phyloP scores from a whole-genome alignment of 768 basidiomycete species.

The Podaxis carcinomalis region DNA sequence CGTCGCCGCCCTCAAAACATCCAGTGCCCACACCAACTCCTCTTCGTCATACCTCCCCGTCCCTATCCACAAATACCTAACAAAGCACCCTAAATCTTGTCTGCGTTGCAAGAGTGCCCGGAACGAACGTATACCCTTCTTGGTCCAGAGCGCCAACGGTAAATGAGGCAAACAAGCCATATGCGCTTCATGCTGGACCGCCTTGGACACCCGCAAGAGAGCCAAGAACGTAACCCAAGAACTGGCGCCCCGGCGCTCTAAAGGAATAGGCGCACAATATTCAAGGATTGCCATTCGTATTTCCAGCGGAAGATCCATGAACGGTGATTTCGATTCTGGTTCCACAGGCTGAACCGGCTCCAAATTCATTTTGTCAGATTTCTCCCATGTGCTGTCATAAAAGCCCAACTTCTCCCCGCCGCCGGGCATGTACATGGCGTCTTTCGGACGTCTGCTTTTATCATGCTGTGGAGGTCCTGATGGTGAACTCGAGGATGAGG shows the following conservation, averaged over 20 bases:
- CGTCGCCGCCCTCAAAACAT: neutral
- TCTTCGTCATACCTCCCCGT: slow-evolving; percentile 8
- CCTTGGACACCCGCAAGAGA: slow-evolving; percentile 29
- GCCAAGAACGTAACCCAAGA: slow-evolving; percentile 25
- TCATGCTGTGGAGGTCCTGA: neutral
- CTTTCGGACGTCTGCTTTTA: neutral
- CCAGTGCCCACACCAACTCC: slow-evolving; percentile 3
- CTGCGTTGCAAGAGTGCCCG: slow-evolving; percentile 17
- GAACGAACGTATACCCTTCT: slow-evolving; percentile 28
- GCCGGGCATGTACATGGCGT: neutral
- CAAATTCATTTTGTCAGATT: neutral
- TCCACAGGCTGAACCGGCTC: neutral
- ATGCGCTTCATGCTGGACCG: slow-evolving; percentile 25
- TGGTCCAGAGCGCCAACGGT: slow-evolving; percentile 27
- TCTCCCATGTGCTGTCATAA: neutral
- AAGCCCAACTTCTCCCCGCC: neutral
- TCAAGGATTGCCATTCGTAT: slow-evolving; percentile 26
- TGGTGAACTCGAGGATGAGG: neutral
- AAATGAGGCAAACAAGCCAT: slow-evolving; percentile 30
- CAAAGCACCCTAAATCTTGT: slow-evolving; percentile 16
- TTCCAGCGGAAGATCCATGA: slow-evolving; percentile 29
- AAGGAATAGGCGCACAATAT: slow-evolving; percentile 17
- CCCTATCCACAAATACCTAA: slow-evolving; percentile 29
- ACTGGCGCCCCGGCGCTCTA: slow-evolving; percentile 13
- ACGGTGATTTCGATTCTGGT: slow-evolving; percentile 19